phyloP scores from a whole-genome alignment of 768 basidiomycete species.

The Austroboletus eburneus region DNA sequence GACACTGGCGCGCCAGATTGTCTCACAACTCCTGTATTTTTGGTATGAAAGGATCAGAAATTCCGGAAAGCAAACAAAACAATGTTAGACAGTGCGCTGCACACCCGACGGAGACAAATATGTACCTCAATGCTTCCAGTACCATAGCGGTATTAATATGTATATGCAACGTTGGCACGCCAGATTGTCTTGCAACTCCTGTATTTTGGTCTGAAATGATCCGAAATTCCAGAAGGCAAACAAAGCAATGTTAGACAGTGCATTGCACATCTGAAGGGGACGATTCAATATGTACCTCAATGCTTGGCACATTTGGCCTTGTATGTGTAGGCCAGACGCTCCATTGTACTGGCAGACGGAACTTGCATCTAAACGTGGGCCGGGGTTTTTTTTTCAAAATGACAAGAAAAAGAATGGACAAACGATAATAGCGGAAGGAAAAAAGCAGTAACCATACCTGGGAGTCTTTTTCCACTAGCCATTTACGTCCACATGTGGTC shows the following conservation, averaged over 20 bases:
- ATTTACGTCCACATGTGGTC: slow-evolving; percentile 62
- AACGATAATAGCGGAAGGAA: background rate
- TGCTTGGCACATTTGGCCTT: slow-evolving; percentile 51
- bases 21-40: too few species aligned
- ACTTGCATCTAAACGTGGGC: slow-evolving; percentile 1
- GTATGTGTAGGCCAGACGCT: slow-evolving; percentile 71
- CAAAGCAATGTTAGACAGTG: slow-evolving; percentile 1
- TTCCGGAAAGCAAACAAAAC: background rate
- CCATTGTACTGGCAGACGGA: slow-evolving; percentile 65
- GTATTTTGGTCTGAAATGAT: slow-evolving; percentile 32
- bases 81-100: background rate
- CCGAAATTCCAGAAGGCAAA: background rate
- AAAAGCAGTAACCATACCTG: slow-evolving; percentile 38
- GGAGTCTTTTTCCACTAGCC: slow-evolving; percentile 51
- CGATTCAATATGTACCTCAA: slow-evolving; percentile 47
- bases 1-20: slow-evolving; percentile 47
- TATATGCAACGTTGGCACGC: slow-evolving; percentile 50
- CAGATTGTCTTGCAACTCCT: slow-evolving; percentile 53
- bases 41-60: too few species aligned
- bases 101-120: slow-evolving; percentile 4
- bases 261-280: background rate
- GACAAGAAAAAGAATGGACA: background rate
- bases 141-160: slow-evolving; percentile 47
- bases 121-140: slow-evolving; percentile 58
- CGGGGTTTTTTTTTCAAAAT: background rate